Percentiles rank a stretch among this genome's conserved stretches.
These are phyloP conservation scores for Fusarium subglutinans DNA, from an alignment of 2,329 filamentous ascomycete genomes.

Conservation along the genomic window DNA sequence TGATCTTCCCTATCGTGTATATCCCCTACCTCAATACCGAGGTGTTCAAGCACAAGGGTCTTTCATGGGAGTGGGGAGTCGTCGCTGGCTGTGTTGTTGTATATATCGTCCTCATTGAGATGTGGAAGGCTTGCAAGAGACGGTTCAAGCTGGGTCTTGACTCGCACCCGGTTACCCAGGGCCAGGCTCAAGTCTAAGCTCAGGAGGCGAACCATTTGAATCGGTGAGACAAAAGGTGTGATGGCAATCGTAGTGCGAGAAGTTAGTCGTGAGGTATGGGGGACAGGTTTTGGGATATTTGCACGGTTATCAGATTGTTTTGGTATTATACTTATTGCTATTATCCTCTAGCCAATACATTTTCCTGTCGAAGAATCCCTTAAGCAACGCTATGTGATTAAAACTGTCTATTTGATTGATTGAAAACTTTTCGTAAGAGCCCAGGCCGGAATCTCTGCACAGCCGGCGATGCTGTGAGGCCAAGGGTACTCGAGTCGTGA, in stretches of 20 bases:
- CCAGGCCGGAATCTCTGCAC: conserved; percentile 7
- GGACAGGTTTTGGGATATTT: conserved; percentile 46
- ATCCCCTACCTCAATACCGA: conserved; percentile 71
- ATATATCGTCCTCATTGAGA: conserved; percentile 72
- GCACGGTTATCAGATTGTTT: conserved; percentile 40
- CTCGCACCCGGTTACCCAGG: conserved; percentile 27
- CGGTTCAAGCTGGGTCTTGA: conserved; percentile 50
- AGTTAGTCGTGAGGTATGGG: conserved; percentile 5
- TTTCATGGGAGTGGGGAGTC: conserved; percentile 78
- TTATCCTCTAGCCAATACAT: conserved; percentile 45
- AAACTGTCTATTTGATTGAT: conserved; percentile 29
- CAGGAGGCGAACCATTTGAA: background rate
- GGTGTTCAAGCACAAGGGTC: conserved; percentile 75
- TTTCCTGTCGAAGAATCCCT: conserved; percentile 39
- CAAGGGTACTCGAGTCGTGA: conserved; percentile 13
- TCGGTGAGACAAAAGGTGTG: background rate
- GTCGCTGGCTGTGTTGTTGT: conserved; percentile 66
- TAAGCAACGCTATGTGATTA: conserved; percentile 33
- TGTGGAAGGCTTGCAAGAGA: conserved; percentile 76
- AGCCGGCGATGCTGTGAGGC: conserved; percentile 9
- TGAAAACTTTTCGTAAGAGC: conserved; percentile 30
- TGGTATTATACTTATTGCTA: conserved; percentile 40
- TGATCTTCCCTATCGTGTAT: conserved; percentile 72
- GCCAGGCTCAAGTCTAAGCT: conserved; percentile 32
- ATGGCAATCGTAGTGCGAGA: background rate